These are phyloP conservation scores for Senecio squalidus DNA, from an alignment of 140 eudicot species.

Conservation along the genomic window DNA sequence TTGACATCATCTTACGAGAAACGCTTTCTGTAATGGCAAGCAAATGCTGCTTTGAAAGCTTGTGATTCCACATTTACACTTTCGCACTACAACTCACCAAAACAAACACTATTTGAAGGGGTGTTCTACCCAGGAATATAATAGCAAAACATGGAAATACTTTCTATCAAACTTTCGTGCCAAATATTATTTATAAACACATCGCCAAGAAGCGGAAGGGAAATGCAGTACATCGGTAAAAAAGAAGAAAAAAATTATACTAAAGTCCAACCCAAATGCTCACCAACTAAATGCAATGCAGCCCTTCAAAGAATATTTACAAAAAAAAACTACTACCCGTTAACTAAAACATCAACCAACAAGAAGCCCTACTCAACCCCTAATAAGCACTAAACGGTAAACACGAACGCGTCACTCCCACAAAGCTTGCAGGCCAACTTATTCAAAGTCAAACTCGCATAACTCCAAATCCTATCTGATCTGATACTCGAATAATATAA, in stretches of 20 bases:
- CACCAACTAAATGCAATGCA: constrained; percentile 20
- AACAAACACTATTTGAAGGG: neutral
- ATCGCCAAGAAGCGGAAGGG: neutral
- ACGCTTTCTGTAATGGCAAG: too few species aligned
- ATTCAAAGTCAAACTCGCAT: constrained; percentile 31
- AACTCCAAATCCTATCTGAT: constrained; percentile 19
- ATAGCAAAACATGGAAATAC: neutral
- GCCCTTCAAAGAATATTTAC: constrained; percentile 25
- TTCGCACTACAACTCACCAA: too few species aligned
- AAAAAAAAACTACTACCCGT: constrained; percentile 3
- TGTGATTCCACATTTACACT: too few species aligned
- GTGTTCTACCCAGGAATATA: neutral
- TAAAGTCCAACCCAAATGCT: constrained; percentile 11
- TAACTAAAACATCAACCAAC: neutral
- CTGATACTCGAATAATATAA: constrained; percentile 17
- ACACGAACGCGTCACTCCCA: too few species aligned
- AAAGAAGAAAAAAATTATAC: constrained; percentile 6
- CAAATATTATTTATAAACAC: constrained; percentile 31
- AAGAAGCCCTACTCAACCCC: neutral
- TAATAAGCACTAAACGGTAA: constrained; percentile 24
- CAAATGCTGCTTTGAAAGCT: too few species aligned
- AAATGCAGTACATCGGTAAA: constrained; percentile 4
- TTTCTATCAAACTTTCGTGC: neutral
- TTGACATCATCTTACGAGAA: too few species aligned
- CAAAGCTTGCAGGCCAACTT: constrained; percentile 21